Conservation (phyloP, 2,329 filamentous ascomycete genomes). For the Bipolaris victoriae region DNA sequence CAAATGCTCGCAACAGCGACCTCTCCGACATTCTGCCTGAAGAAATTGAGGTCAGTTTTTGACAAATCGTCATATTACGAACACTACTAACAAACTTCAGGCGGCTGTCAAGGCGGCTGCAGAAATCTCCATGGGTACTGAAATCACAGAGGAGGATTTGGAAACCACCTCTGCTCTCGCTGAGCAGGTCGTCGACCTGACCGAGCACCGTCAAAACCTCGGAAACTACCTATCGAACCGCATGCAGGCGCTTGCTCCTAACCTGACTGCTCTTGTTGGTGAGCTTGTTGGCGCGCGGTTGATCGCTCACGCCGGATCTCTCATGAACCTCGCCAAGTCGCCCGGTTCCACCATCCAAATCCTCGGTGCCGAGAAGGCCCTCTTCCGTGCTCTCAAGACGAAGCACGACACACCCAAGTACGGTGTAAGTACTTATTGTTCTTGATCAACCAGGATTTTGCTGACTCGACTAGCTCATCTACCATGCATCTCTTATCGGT, state of each 20-base stretch:
- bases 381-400: slow-evolving; percentile 97
- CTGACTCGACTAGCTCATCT: slow-evolving; percentile 66
- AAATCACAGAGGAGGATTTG: slow-evolving; percentile 90
- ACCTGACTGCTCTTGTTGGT: slow-evolving; percentile 90
- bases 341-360: slow-evolving; percentile 97
- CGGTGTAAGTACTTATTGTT: slow-evolving; percentile 59
- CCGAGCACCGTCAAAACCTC: slow-evolving; percentile 79
- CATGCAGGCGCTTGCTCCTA: slow-evolving; percentile 97
- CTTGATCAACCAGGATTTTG: slow-evolving; percentile 74
- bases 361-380: slow-evolving; percentile 95
- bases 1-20: slow-evolving; percentile 75
- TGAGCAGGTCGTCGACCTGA: slow-evolving; percentile 90
- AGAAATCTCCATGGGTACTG: slow-evolving; percentile 97
- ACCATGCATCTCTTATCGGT: slow-evolving; percentile 72
- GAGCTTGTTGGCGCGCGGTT: slow-evolving; percentile 93
- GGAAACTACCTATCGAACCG: slow-evolving; percentile 87
- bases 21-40: slow-evolving; percentile 85
- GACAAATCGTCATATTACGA: not conserved
- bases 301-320: slow-evolving; percentile 91
- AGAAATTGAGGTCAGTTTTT: slow-evolving; percentile 71
- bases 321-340: slow-evolving; percentile 93
- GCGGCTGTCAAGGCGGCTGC: slow-evolving; percentile 88
- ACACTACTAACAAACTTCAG: not conserved
- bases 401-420: slow-evolving; percentile 99
- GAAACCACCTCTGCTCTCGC: slow-evolving; percentile 91